phyloP scores from a whole-genome alignment of 202 grass and related monocot species.

The Elaeis oleifera region DNA sequence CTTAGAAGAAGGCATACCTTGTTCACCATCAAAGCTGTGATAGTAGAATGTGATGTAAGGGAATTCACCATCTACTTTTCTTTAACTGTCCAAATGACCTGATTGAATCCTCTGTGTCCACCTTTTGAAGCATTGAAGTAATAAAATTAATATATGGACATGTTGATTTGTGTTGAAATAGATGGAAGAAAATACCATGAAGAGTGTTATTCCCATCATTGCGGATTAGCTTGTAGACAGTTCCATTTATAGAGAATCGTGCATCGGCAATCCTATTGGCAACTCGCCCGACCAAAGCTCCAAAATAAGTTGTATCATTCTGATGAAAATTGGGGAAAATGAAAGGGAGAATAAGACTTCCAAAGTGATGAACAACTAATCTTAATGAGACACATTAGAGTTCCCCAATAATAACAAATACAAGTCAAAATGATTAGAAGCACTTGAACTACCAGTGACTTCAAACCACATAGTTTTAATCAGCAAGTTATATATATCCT shows the following conservation, averaged over 20 bases:
- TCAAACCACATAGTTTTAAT: too few species aligned
- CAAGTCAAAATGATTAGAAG: too few species aligned
- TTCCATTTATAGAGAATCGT: constrained; percentile 46
- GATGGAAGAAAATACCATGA: constrained; percentile 31
- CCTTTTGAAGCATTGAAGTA: constrained; percentile 17
- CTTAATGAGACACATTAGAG: too few species aligned
- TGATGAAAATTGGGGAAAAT: not conserved
- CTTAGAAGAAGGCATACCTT: constrained; percentile 21
- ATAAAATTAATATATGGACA: not conserved
- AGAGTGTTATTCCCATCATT: constrained; percentile 77
- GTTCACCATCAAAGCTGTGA: constrained; percentile 84
- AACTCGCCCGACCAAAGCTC: constrained; percentile 72
- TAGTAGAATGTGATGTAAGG: constrained; percentile 89
- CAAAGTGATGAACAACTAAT: not conserved
- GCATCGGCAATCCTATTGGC: constrained; percentile 77
- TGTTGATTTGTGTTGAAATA: not conserved
- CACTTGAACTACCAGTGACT: too few species aligned
- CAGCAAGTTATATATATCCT: too few species aligned
- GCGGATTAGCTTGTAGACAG: constrained; percentile 33
- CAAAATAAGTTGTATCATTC: constrained; percentile 79
- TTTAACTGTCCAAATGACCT: constrained; percentile 63
- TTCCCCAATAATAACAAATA: too few species aligned
- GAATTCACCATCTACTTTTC: constrained; percentile 50
- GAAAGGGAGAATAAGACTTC: not conserved
- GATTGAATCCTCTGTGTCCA: constrained; percentile 75